Evolutionary conservation across 2,329 filamentous ascomycete genomes (phyloP).

Genomic region (Cercospora sp.): DNA sequence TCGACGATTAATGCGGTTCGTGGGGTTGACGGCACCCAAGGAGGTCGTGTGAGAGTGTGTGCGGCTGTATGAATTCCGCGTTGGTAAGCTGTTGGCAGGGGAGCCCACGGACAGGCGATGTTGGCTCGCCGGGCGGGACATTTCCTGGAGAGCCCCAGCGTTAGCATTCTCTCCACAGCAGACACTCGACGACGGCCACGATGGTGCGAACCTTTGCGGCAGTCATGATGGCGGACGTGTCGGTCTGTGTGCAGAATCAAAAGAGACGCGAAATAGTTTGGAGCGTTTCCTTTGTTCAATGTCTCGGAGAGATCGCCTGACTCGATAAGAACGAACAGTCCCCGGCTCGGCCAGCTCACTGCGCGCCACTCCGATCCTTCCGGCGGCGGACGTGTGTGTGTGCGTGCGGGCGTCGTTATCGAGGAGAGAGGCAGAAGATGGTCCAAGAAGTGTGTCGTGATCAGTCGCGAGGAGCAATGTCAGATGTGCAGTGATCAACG

Average conservation of each 20-base stretch:
- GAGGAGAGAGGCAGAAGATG: not conserved
- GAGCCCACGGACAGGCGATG: constrained; percentile 51
- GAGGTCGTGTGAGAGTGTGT: constrained; percentile 81
- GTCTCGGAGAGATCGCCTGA: constrained; percentile 15
- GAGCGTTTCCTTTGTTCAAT: constrained; percentile 14
- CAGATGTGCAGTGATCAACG: not conserved
- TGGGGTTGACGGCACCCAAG: constrained; percentile 72
- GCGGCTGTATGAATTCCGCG: constrained; percentile 67
- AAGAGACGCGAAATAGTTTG: not conserved
- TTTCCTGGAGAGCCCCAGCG: constrained; percentile 35
- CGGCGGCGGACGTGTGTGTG: not conserved
- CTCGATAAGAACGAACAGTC: constrained; percentile 10
- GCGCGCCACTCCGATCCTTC: constrained; percentile 4
- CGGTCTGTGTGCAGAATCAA: not conserved
- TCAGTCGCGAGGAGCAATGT: not conserved
- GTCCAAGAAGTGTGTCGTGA: constrained; percentile 2
- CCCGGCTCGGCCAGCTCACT: not conserved
- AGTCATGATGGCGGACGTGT: constrained; percentile 14
- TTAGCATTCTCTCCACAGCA: constrained; percentile 10
- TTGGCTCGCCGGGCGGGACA: constrained; percentile 40
- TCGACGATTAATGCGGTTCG: constrained; percentile 83
- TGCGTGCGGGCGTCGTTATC: not conserved
- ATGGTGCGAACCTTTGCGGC: constrained; percentile 20
- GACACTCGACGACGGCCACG: constrained; percentile 11
- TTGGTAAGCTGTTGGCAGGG: constrained; percentile 62